phyloP scores from a whole-genome alignment of 2,329 filamentous ascomycete species.

The Lojkania enalia region DNA sequence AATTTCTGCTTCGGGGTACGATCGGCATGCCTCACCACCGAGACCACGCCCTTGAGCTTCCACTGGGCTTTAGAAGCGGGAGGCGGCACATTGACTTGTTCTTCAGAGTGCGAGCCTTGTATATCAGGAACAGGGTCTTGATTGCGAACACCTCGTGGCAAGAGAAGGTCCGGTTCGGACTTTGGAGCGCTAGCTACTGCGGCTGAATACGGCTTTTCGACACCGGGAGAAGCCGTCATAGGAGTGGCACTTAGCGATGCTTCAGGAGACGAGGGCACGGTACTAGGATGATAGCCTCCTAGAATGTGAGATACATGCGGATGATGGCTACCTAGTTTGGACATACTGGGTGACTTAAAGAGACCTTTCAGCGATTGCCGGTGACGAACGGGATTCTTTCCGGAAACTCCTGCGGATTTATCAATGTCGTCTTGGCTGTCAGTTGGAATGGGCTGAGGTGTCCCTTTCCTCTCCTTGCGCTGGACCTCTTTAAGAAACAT shows the following conservation, averaged over 20 bases:
- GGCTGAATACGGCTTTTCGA: slow-evolving; percentile 42
- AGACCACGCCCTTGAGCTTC: slow-evolving; percentile 97
- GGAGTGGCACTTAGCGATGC: slow-evolving; percentile 46
- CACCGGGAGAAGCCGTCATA: slow-evolving; percentile 48
- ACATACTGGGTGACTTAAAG: slow-evolving; percentile 67
- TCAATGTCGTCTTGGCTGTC: slow-evolving; percentile 29
- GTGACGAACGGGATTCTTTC: slow-evolving; percentile 44
- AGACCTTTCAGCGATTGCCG: slow-evolving; percentile 59
- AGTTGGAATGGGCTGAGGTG: slow-evolving; percentile 45
- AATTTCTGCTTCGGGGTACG: slow-evolving; percentile 98
- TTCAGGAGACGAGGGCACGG: slow-evolving; percentile 52
- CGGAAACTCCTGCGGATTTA: slow-evolving; percentile 18
- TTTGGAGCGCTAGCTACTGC: slow-evolving; percentile 21
- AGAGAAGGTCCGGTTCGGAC: slow-evolving; percentile 39
- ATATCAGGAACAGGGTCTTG: slow-evolving; percentile 25
- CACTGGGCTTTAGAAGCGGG: slow-evolving; percentile 82
- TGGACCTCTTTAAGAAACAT: slow-evolving; percentile 83
- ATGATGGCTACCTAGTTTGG: slow-evolving; percentile 57
- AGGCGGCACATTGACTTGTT: slow-evolving; percentile 46
- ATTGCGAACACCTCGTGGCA: slow-evolving; percentile 31
- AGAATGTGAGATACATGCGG: slow-evolving; percentile 44
- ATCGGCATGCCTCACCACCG: slow-evolving; percentile 94
- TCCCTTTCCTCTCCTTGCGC: slow-evolving; percentile 55
- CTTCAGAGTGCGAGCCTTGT: slow-evolving; percentile 36
- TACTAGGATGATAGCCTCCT: slow-evolving; percentile 29